Conservation (phyloP, 306 rosid genomes). For the Alnus glutinosa region DNA sequence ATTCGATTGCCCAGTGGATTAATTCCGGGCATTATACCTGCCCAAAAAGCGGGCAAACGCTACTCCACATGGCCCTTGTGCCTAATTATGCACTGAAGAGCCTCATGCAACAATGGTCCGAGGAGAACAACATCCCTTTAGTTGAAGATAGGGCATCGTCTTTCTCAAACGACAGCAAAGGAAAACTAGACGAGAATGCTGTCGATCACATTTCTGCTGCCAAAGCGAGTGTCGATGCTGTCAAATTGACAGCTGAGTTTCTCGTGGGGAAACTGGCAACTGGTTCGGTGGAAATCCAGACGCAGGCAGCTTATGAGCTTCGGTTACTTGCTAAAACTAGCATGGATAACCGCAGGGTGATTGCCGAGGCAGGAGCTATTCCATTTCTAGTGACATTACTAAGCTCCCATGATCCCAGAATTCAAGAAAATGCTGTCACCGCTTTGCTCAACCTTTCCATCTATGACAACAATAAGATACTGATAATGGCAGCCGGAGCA, state of each 20-base stretch:
- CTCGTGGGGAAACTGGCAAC: slow-evolving; percentile 94
- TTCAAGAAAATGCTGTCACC: slow-evolving; percentile 86
- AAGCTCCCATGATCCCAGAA: slow-evolving; percentile 69
- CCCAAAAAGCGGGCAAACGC: slow-evolving; percentile 86
- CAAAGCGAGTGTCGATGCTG: slow-evolving; percentile 74
- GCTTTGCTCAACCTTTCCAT: slow-evolving; percentile 86
- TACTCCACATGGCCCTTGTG: slow-evolving; percentile 84
- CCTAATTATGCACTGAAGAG: slow-evolving; percentile 90
- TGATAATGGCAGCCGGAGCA: slow-evolving; percentile 89
- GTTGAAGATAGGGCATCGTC: slow-evolving; percentile 35
- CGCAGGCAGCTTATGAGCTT: slow-evolving; percentile 90
- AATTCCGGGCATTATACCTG: slow-evolving; percentile 89
- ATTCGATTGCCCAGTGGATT: slow-evolving; percentile 83
- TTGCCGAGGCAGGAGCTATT: slow-evolving; percentile 92
- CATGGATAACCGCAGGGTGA: slow-evolving; percentile 69
- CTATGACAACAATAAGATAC: slow-evolving; percentile 72
- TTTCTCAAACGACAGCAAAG: slow-evolving; percentile 40
- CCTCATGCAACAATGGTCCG: slow-evolving; percentile 79
- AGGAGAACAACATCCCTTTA: slow-evolving; percentile 54
- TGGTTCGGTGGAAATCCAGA: slow-evolving; percentile 77
- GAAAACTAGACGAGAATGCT: slow-evolving; percentile 34
- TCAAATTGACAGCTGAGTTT: slow-evolving; percentile 88
- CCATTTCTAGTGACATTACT: slow-evolving; percentile 76
- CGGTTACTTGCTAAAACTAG: slow-evolving; percentile 80
- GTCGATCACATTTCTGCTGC: slow-evolving; percentile 67